Conservation (phyloP, 805 yeast species). For the Zygosaccharomyces rouxii region DNA sequence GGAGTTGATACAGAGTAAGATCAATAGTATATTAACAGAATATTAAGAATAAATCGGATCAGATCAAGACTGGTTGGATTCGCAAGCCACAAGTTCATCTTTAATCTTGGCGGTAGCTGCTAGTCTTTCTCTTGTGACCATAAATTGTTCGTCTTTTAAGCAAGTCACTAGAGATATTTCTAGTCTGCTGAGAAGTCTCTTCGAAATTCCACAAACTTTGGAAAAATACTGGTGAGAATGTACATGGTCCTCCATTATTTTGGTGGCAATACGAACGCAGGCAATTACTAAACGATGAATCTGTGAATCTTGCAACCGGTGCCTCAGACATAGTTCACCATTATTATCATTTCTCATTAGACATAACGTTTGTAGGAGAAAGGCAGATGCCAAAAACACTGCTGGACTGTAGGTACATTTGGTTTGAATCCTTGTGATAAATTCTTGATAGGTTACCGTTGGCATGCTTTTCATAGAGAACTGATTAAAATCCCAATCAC, state of each 20-base stretch:
- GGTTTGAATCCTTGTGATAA: slow-evolving; percentile 27
- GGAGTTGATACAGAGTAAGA: background rate
- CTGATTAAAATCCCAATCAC: slow-evolving; percentile 7
- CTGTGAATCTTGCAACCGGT: slow-evolving; percentile 36
- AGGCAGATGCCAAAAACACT: slow-evolving; percentile 27
- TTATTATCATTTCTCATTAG: slow-evolving; percentile 13
- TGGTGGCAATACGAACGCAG: slow-evolving; percentile 42
- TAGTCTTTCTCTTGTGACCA: slow-evolving; percentile 20
- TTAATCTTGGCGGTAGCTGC: slow-evolving; percentile 13
- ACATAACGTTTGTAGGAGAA: slow-evolving; percentile 23
- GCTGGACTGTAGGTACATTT: slow-evolving; percentile 30
- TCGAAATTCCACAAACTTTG: slow-evolving; percentile 44
- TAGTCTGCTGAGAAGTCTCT: slow-evolving; percentile 25
- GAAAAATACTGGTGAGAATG: slow-evolving; percentile 45
- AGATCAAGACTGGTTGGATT: background rate
- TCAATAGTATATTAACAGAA: background rate
- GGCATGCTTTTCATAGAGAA: slow-evolving; percentile 33
- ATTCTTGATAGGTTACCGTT: slow-evolving; percentile 22
- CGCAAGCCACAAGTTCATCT: slow-evolving; percentile 12
- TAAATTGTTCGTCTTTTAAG: slow-evolving; percentile 18
- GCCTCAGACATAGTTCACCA: slow-evolving; percentile 13
- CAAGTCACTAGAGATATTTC: slow-evolving; percentile 26
- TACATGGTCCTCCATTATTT: slow-evolving; percentile 44
- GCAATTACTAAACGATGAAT: slow-evolving; percentile 45
- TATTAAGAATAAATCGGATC: background rate